Conservation (phyloP, 2,329 filamentous ascomycete genomes). For the Sordariomycetes sp. region DNA sequence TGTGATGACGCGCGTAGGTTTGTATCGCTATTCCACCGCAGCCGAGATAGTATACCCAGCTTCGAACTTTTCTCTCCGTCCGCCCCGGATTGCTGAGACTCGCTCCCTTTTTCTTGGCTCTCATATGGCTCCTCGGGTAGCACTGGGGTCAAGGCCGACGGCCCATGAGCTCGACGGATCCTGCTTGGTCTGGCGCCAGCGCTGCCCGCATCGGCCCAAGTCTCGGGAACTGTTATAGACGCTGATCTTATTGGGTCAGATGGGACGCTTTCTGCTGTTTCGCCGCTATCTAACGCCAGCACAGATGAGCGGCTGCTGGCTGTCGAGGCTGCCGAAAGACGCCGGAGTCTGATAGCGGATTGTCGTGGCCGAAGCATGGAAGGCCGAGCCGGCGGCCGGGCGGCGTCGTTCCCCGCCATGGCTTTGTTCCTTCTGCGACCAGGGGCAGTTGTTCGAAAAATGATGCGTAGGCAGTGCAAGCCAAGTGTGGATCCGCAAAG, state of each 20-base stretch:
- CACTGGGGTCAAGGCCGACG: not conserved
- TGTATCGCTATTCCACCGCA: not conserved
- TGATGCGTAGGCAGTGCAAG: no score
- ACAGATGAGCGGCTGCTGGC: not conserved
- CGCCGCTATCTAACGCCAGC: not conserved
- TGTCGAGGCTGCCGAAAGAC: not conserved
- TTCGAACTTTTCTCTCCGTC: not conserved
- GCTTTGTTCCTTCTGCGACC: not conserved
- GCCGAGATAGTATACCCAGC: not conserved
- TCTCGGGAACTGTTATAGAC: not conserved
- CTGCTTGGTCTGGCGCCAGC: not conserved
- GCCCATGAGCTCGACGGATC: not conserved
- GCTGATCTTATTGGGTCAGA: not conserved
- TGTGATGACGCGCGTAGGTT: not conserved
- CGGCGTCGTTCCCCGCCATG: not conserved
- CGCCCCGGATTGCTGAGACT: not conserved
- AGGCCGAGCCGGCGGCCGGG: not conserved
- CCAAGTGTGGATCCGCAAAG: no score
- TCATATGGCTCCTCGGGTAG: not conserved
- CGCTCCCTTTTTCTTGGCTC: not conserved
- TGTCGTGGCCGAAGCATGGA: not conserved
- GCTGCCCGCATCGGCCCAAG: not conserved
- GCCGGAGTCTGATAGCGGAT: not conserved
- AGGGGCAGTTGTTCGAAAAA: no score
- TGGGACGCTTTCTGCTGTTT: not conserved